Evolutionary conservation across 371 early-diverging fungal species (phyloP), one percentile per base, ranked within the genome.

Genomic region (Syncephalastrum racemosum): DNA sequence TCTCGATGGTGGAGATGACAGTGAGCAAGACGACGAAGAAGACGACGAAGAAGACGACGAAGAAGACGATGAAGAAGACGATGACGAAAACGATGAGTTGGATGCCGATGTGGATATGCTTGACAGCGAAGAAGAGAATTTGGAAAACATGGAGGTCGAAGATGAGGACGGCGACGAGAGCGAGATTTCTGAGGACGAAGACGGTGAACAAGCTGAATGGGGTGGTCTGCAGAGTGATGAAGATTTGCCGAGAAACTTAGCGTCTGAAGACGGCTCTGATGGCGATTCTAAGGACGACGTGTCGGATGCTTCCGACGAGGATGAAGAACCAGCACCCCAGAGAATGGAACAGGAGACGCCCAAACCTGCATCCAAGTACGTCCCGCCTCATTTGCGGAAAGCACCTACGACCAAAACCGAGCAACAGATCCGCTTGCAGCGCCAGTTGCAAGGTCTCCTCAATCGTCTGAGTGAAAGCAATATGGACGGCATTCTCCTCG

Each of bases 381-480:
- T 96, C 8, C 98, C 98, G 19, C 97, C 98, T 45, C 91, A 94
- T 56, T 78, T 96, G 31, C 90, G 97, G 59, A 81, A 77, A 53
- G 67, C 70, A 42, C 60, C 81, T 4, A 59, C 71, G 1, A 69
- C 80, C 20, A 79, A 85, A 36, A 75, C 75, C 2, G 88, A 90
- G 64, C 82, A 84, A 39, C 71, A 81, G 39, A 67, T 81, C 5
- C 82, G 90, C 15, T 75, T 96, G 4, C 88, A 90, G 53, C 82
- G 90, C 27, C 84, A 83, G 40, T 64, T 95, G 4, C 92, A 92
- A 68, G 98, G 98, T 59, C 83, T 89, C 54, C 73, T 96, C 14
- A 96, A 95, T 78, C 86, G 83, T 75, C 73, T 96, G 66, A 92
- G 90, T 69, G 97, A 95, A 69, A 83, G 87, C 65, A 96, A 95